Evolutionary conservation across 371 early-diverging fungal genomes (phyloP).

Genomic region (Blakeslea trispora): DNA sequence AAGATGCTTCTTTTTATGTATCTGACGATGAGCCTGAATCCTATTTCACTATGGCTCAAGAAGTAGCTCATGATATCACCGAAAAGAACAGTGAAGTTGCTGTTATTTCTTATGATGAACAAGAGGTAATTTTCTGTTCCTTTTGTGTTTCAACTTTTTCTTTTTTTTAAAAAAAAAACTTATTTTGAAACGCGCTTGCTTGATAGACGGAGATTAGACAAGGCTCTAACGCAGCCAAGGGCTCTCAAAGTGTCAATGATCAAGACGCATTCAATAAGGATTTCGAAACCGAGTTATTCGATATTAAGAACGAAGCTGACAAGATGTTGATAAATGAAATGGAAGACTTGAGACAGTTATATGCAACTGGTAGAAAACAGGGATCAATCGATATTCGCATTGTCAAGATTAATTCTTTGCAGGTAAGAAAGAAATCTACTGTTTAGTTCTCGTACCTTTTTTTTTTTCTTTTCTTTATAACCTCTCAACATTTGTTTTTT

Average conservation of each 20-base stretch:
- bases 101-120: constrained; percentile 10
- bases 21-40: constrained; percentile 32
- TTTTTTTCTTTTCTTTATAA: not conserved
- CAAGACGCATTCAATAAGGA: constrained; percentile 4
- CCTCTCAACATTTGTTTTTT: not conserved
- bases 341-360: constrained; percentile 2
- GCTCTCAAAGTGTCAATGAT: constrained; percentile 1
- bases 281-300: constrained; percentile 20
- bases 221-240: constrained; percentile 9
- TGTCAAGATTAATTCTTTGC: constrained; percentile 21
- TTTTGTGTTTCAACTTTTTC: not conserved
- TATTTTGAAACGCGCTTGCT: constrained; percentile 11
- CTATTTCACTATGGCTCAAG: constrained; percentile 30
- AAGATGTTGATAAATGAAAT: constrained; percentile 21
- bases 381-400: constrained; percentile 11
- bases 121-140: constrained; percentile 14
- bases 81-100: constrained; percentile 14
- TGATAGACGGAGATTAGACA: constrained; percentile 14
- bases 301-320: constrained; percentile 20
- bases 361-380: constrained; percentile 2
- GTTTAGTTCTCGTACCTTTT: no score
- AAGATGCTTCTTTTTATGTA: constrained; percentile 40
- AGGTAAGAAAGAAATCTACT: constrained; percentile 20
- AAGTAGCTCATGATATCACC: constrained; percentile 21
- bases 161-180: no score